Percentiles rank a stretch among this genome's conserved stretches.
Evolutionary conservation across 2,329 filamentous ascomycete species (phyloP).

Genomic region (Botrytis squamosa): DNA sequence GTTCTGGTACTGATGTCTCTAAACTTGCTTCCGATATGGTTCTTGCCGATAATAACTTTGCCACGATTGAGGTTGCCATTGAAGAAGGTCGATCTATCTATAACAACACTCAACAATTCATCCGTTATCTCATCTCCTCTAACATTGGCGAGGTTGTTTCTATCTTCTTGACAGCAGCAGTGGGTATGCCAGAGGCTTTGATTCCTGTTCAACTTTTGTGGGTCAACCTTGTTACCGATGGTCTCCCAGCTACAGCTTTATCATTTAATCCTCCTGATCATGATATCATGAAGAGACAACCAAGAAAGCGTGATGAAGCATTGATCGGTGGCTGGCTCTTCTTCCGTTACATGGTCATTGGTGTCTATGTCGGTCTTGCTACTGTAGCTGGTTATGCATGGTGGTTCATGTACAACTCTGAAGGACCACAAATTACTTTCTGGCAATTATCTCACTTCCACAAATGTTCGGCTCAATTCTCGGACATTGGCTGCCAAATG

Average conservation of each 20-base stretch:
- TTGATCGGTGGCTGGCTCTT: constrained; percentile 96
- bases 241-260: constrained; percentile 90
- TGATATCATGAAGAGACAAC: constrained; percentile 92
- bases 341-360: constrained; percentile 95
- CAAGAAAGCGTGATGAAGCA: constrained; percentile 86
- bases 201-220: constrained; percentile 97
- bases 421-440: constrained; percentile 89
- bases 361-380: constrained; percentile 88
- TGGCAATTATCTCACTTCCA: constrained; percentile 91
- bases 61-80: constrained; percentile 92
- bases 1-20: constrained; percentile 93
- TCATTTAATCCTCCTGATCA: constrained; percentile 99
- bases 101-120: constrained; percentile 99
- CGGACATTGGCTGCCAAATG: constrained; percentile 88
- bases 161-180: constrained; percentile 93
- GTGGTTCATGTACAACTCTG: constrained; percentile 98
- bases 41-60: constrained; percentile 97
- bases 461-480: constrained; percentile 80
- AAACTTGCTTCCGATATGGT: constrained; percentile 99
- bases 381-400: constrained; percentile 98
- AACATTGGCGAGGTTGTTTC: constrained; percentile 99
- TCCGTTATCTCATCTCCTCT: constrained; percentile 96
- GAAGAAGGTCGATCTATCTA: constrained; percentile 98
- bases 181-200: constrained; percentile 96
- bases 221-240: constrained; percentile 98